Percentiles rank a stretch among this genome's conserved stretches.
Evolutionary conservation across 352 stramenopile genomes (phyloP).

Genomic region (Blastocystis sp.): DNA sequence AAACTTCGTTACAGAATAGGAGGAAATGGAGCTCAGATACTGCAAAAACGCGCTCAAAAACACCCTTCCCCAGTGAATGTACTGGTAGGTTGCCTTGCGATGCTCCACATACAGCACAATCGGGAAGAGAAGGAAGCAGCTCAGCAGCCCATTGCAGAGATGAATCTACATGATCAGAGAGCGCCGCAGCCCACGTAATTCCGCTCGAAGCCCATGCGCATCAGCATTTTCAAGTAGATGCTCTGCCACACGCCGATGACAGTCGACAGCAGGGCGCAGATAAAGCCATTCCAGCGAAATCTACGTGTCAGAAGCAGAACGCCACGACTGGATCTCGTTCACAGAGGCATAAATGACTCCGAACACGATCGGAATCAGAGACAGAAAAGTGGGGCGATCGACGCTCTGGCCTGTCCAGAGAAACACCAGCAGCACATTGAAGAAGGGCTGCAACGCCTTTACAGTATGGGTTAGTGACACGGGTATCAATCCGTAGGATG

Average conservation of each 20-base stretch:
- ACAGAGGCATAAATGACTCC: slow-evolving; percentile 54
- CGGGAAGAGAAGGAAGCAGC: slow-evolving; percentile 27
- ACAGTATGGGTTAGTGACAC: slow-evolving; percentile 57
- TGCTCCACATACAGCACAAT: slow-evolving; percentile 28
- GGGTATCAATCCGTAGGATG: slow-evolving; percentile 34
- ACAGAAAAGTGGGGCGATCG: slow-evolving; percentile 1
- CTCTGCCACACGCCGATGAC: slow-evolving; percentile 58
- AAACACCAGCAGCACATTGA: slow-evolving; percentile 54
- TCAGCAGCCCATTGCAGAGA: slow-evolving; percentile 30
- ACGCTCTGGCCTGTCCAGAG: slow-evolving; percentile 47
- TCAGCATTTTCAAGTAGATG: slow-evolving; percentile 60
- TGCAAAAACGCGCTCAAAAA: slow-evolving; percentile 40
- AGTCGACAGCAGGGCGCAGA: slow-evolving; percentile 31
- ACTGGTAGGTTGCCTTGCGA: not conserved
- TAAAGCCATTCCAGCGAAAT: slow-evolving; percentile 51
- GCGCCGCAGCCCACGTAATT: not conserved
- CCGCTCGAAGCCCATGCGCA: slow-evolving; percentile 35
- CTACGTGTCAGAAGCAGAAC: not conserved
- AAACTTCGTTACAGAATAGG: slow-evolving; percentile 14
- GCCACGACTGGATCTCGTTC: slow-evolving; percentile 21
- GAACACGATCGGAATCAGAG: slow-evolving; percentile 53
- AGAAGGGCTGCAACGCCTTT: slow-evolving; percentile 57
- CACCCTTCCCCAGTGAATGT: not conserved
- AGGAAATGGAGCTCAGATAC: slow-evolving; percentile 54
- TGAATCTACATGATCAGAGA: not conserved